Conservation (phyloP, 192 early-diverging fungal genomes). For the Dissophora ornata region DNA sequence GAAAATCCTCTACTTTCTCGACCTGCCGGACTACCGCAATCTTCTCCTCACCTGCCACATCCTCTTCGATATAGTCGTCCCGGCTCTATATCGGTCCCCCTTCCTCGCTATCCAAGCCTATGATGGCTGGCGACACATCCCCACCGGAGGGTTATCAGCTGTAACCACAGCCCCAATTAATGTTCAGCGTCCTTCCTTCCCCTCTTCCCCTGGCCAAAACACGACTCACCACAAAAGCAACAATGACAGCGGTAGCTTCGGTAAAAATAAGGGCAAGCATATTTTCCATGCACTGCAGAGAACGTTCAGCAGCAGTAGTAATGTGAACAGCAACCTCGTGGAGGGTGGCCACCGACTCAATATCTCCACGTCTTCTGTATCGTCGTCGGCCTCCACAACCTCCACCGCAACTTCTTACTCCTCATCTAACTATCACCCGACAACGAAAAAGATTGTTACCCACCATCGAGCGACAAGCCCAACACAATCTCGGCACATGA, state of each 20-base stretch:
- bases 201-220: not conserved
- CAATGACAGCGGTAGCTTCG: not conserved
- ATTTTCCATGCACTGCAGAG: no score
- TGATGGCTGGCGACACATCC: slow-evolving; percentile 19
- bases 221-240: not conserved
- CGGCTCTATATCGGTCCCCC: slow-evolving; percentile 36
- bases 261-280: no score
- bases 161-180: not conserved
- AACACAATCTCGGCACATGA: not conserved
- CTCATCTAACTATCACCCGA: not conserved
- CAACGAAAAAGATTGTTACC: not conserved
- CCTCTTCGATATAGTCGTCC: slow-evolving; percentile 32
- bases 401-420: slow-evolving; percentile 5
- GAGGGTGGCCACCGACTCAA: slow-evolving; percentile 1
- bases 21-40: slow-evolving; percentile 43
- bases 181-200: not conserved
- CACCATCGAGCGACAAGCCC: not conserved
- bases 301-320: not conserved
- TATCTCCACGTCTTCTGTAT: not conserved
- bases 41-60: slow-evolving; percentile 34
- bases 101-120: slow-evolving; percentile 29
- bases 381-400: slow-evolving; percentile 1
- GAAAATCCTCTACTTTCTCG: slow-evolving; percentile 13
- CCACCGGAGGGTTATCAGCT: no score
- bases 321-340: not conserved